Base-by-base conservation (phyloP, 2,329 filamentous ascomycete genomes). In the Teratosphaeria nubilosa region DNA sequence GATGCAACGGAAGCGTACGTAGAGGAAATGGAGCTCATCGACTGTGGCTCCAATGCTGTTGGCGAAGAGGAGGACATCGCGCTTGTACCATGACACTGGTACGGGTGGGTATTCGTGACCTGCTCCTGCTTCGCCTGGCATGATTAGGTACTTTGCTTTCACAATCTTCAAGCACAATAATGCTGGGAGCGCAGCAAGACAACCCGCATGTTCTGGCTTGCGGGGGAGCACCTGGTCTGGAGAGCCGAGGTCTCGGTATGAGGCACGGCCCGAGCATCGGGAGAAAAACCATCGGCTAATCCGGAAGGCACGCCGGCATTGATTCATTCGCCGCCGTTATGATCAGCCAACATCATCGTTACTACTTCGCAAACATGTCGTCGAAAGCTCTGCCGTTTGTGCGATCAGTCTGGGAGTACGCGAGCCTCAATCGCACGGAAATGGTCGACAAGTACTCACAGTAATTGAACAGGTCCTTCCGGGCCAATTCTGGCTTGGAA, bases 11-110 rank as follows among this genome's bases (percentile, higher is more conserved):
- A 3, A 41, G 70, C 82, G 60, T 80, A 94, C 90, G 68, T 91
- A 96, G 76, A 96, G 85, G 72, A 92, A 95, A 72, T 96, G 90
- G 69, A 96, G 83, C 79, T 96, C 91, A 66, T 95, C 86, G n/a
- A 82, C 81, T 13, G 84, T 92, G 70, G 82, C 86, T 58, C 91
- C 91, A 72, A 96, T 92, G 76, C 87, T 92, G 74, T 87, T 87
- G 66, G 91, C 91, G 73, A 96, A 96, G 61, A 97, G 85, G 61
- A 96, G 80, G 37, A 86, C 84, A 78, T 96, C 91, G 64, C 91
- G 85, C 82, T 91, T 91, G 67, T 89, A 75, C 91, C 91, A 96
- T 66, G 86, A 82, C 11, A 95, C 90, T 70, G 86, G 82, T 69
- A 83, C 78, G 53, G 82, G 74, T 59, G 90, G 89, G 73, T 88